A percentile compares a stretch with the other conserved stretches of the same genome.
phyloP scores from a whole-genome alignment of 805 yeast genomes.

The Metschnikowia cerradonensis region DNA sequence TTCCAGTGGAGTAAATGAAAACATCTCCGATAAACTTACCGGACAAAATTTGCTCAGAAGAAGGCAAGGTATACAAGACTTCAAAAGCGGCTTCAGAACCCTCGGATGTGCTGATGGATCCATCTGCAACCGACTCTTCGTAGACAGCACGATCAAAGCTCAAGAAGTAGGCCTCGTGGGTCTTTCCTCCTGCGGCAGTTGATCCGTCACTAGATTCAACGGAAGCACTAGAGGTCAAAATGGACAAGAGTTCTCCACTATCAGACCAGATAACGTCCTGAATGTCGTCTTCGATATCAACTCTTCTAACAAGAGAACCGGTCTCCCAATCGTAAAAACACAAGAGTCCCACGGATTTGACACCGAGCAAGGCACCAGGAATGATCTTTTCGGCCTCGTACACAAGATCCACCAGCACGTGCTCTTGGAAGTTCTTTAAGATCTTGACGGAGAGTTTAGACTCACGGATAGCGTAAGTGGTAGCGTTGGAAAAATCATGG shows the following conservation, averaged over 20 bases:
- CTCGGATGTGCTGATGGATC: constrained; percentile 67
- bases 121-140: constrained; percentile 56
- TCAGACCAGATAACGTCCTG: constrained; percentile 87
- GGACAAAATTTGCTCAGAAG: constrained; percentile 68
- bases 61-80: constrained; percentile 70
- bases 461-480: constrained; percentile 76
- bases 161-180: constrained; percentile 72
- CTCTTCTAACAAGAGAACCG: constrained; percentile 78
- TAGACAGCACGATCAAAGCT: constrained; percentile 67
- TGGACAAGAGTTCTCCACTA: constrained; percentile 82
- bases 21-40: constrained; percentile 98
- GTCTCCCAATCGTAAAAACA: constrained; percentile 93
- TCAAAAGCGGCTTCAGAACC: constrained; percentile 88
- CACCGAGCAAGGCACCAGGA: constrained; percentile 86
- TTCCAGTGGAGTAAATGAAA: constrained; percentile 80
- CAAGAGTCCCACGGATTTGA: constrained; percentile 78
- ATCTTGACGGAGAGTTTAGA: constrained; percentile 60
- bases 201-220: constrained; percentile 20
- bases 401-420: constrained; percentile 58
- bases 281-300: constrained; percentile 75
- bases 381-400: constrained; percentile 76
- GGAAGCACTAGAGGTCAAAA: constrained; percentile 41
- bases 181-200: constrained; percentile 34
- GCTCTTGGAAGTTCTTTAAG: constrained; percentile 81
- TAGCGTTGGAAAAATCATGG: constrained; percentile 61